Evolutionary conservation across 148 eudicot species (phyloP).

Genomic region (Nepenthes gracilis): DNA sequence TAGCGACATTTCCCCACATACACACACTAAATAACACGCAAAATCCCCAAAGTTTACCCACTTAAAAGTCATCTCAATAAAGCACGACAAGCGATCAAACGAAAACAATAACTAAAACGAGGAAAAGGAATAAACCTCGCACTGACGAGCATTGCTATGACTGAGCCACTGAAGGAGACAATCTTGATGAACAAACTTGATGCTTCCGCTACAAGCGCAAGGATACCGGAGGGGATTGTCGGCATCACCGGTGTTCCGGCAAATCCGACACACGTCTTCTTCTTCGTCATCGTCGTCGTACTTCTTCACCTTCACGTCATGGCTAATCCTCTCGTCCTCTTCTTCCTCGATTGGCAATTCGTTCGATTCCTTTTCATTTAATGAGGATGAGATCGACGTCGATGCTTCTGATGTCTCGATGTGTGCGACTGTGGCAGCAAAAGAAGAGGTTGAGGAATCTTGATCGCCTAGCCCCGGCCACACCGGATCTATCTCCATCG

Average conservation of each 20-base stretch:
- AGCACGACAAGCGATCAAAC: too few species aligned
- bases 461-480: slow-evolving; percentile 9
- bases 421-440: slow-evolving; percentile 5
- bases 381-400: slow-evolving; percentile 10
- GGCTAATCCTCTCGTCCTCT: slow-evolving; percentile 2
- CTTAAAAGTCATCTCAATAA: too few species aligned
- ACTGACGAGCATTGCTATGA: slow-evolving; percentile 90
- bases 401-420: slow-evolving; percentile 11
- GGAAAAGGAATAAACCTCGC: slow-evolving; percentile 49
- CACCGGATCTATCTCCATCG: slow-evolving; percentile 39
- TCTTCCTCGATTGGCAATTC: slow-evolving; percentile 15
- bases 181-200: slow-evolving; percentile 89
- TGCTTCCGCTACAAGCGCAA: slow-evolving; percentile 92
- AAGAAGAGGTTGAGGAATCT: background rate
- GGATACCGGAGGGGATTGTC: slow-evolving; percentile 83
- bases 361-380: slow-evolving; percentile 9
- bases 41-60: too few species aligned
- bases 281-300: slow-evolving; percentile 66
- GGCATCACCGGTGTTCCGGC: slow-evolving; percentile 70
- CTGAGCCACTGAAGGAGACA: slow-evolving; percentile 97
- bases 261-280: slow-evolving; percentile 82
- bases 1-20: too few species aligned
- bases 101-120: background rate
- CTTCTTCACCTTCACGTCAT: slow-evolving; percentile 3
- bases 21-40: too few species aligned